phyloP scores from a whole-genome alignment of 2,329 filamentous ascomycete species.

The Ceratocystis lukuohia region DNA sequence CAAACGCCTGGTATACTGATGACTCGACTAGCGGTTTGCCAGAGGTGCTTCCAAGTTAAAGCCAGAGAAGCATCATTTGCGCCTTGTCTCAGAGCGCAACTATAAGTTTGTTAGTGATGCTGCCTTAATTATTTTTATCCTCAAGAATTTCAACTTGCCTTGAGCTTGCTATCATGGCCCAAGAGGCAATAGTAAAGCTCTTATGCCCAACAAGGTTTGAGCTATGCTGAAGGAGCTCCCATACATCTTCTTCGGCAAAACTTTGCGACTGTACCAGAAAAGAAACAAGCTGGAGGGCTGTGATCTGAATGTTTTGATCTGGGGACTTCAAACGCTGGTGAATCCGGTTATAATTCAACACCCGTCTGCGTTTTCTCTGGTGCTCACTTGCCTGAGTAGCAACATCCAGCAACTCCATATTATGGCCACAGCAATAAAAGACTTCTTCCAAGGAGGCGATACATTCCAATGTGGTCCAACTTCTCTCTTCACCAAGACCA shows the following conservation, averaged over 20 bases:
- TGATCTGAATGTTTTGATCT: conserved; percentile 34
- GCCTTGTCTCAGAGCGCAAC: conserved; percentile 24
- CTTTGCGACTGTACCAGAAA: conserved; percentile 40
- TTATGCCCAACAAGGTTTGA: conserved; percentile 53
- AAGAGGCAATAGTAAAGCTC: conserved; percentile 51
- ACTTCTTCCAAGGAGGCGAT: conserved; percentile 44
- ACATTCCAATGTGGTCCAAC: conserved; percentile 47
- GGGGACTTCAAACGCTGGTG: conserved; percentile 35
- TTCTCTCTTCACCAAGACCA: conserved; percentile 41
- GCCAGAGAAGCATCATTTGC: conserved; percentile 13
- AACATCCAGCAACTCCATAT: neutral
- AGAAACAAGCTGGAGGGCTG: conserved; percentile 44
- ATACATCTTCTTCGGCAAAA: conserved; percentile 38
- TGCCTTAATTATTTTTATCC: neutral
- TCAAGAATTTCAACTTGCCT: conserved; percentile 40
- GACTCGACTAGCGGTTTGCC: conserved; percentile 59
- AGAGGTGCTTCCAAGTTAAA: conserved; percentile 55
- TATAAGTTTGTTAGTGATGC: conserved; percentile 23
- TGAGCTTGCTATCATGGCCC: conserved; percentile 72
- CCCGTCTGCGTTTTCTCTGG: conserved; percentile 40
- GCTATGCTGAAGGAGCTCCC: conserved; percentile 44
- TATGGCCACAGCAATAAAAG: conserved; percentile 10
- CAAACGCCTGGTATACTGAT: conserved; percentile 58
- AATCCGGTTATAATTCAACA: conserved; percentile 34
- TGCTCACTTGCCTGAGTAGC: conserved; percentile 30